Conservation (phyloP, 2,329 filamentous ascomycete genomes). For the Xylaria multiplex region DNA sequence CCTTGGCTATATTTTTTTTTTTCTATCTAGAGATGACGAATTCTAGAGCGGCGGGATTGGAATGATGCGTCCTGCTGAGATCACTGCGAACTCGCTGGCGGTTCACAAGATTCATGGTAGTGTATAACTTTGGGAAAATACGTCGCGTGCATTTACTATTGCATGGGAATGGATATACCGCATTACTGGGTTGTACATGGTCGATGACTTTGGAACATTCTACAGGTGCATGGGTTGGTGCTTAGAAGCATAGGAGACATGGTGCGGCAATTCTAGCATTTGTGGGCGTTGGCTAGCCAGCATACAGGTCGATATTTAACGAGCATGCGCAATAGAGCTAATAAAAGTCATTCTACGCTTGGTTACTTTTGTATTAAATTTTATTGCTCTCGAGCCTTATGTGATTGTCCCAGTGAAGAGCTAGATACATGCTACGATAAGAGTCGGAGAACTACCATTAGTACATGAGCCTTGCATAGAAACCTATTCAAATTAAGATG, state of each 20-base stretch:
- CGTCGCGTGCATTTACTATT: background rate
- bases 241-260: background rate
- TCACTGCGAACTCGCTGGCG: background rate
- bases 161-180: constrained; percentile 3
- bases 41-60: background rate
- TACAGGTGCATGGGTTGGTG: constrained; percentile 6
- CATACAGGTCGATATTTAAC: background rate
- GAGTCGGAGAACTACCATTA: too few relatives aligned
- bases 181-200: constrained; percentile 7
- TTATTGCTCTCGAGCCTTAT: background rate
- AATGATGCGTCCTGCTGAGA: background rate
- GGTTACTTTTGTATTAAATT: background rate
- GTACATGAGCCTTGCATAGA: too few relatives aligned
- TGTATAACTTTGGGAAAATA: background rate
- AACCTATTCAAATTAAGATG: background rate
- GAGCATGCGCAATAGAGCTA: background rate
- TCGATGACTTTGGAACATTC: background rate
- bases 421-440: background rate
- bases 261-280: background rate
- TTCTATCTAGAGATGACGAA: background rate
- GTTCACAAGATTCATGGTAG: background rate
- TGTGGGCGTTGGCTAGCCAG: background rate
- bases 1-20: background rate
- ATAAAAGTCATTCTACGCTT: background rate
- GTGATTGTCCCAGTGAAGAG: background rate